A percentile compares a stretch with the other conserved stretches of the same genome.
These are phyloP conservation scores for Betula pendula DNA, from an alignment of 306 rosid genomes.

Conservation along the genomic window DNA sequence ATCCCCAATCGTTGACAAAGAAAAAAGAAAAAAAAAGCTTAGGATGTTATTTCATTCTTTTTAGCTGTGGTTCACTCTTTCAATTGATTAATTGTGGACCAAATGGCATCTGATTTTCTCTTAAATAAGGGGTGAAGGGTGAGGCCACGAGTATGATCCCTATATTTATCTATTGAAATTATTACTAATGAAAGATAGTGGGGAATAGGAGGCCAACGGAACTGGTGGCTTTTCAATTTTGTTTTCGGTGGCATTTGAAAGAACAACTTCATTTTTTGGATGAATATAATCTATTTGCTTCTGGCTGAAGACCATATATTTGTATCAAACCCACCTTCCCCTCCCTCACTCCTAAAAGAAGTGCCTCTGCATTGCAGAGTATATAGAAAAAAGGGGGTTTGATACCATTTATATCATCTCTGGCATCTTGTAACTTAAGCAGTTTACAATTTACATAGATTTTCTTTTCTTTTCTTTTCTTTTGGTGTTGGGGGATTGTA, in stretches of 20 bases:
- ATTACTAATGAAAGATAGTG: background rate
- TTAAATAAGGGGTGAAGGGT: background rate
- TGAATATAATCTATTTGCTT: background rate
- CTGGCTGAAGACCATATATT: background rate
- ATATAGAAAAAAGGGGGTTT: background rate
- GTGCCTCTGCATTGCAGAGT: background rate
- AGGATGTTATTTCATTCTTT: background rate
- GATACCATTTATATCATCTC: background rate
- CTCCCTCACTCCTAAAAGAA: background rate
- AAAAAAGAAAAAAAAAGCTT: background rate
- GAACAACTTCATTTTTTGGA: background rate
- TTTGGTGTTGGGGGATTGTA: background rate
- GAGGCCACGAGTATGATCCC: background rate
- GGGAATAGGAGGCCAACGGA: background rate
- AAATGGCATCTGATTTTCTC: background rate
- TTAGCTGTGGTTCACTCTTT: background rate
- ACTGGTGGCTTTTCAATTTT: background rate
- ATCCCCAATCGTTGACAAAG: background rate
- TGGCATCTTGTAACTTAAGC: background rate
- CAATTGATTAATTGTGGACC: background rate
- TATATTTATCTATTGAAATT: background rate
- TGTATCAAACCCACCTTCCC: background rate
- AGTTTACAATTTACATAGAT: background rate
- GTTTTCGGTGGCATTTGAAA: slow-evolving; percentile 1
- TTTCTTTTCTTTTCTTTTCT: background rate